Conservation (phyloP, 139 green algal species). For the Yamagishiella unicocca region DNA sequence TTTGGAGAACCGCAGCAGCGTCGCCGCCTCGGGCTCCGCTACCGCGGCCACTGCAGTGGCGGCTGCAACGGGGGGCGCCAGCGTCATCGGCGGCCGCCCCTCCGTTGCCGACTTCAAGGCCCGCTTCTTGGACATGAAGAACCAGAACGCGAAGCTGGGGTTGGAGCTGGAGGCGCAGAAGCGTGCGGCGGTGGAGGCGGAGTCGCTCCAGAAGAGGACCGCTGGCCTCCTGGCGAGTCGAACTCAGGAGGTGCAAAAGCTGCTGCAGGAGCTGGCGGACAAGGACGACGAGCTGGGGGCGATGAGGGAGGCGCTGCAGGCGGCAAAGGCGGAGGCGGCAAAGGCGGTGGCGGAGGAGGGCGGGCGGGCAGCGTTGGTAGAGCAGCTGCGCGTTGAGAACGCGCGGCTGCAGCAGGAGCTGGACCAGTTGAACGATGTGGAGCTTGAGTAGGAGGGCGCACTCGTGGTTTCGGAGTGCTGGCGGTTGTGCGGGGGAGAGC, state of each 20-base stretch:
- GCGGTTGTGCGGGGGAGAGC: too few species aligned
- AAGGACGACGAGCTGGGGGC: neutral
- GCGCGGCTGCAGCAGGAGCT: neutral
- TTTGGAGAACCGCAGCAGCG: neutral
- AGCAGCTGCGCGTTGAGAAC: constrained; percentile 1
- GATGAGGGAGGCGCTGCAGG: neutral
- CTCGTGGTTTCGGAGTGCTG: too few species aligned
- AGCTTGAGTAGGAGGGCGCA: too few species aligned
- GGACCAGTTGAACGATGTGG: neutral
- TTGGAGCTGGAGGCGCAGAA: neutral
- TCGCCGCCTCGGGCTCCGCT: neutral
- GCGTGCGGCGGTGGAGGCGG: neutral
- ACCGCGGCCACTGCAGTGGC: neutral
- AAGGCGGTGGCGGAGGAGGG: neutral
- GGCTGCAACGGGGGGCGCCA: neutral
- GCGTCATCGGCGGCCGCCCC: neutral
- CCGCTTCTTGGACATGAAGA: neutral
- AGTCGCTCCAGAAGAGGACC: neutral
- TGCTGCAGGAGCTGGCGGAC: too few species aligned
- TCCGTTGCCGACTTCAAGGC: constrained; percentile 26
- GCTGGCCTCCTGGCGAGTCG: neutral
- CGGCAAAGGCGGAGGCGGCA: neutral
- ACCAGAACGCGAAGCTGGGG: neutral
- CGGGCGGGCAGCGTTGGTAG: neutral
- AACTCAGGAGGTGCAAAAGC: neutral